Base-by-base conservation (phyloP, 495 filamentous ascomycete species). In the Aspergillus haitiensis region DNA sequence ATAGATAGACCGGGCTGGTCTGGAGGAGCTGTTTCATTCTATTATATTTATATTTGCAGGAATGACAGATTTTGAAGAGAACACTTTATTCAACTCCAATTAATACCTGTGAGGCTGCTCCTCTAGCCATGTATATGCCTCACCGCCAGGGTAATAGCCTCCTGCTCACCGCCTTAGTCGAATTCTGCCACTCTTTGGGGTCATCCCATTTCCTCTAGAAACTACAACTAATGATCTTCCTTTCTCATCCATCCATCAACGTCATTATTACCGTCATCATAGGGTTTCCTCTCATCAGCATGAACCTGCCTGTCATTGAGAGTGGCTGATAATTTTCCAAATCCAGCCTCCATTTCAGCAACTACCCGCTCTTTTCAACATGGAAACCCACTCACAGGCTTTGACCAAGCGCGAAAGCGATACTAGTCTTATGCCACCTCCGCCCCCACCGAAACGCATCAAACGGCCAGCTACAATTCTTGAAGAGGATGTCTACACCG, bases 401-500 rank as follows among this genome's bases (percentile, higher is more conserved):
- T 58, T 80, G 55, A 65, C 59, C 48, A 78, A 75, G 62, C 75
- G 75, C 16, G 58, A 61, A 47, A 76, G 85, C 42, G 88, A 92
- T 61, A 79, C 78, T 27, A 82, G 87, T 64, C 78, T 98, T 48
- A 98, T 98, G 95, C 88, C 91, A 0, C 92, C 92, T 9, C 92
- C 92, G 3, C 93, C 93, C 6, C 86, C 88, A 1, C 82, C 89
- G 21, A 98, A 96, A 70, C 86, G 91, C 49, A 96, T 97, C 66
- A 97, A 97, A 74, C 86, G 94, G 33, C 94, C 94, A 5, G 81
- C 89, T 59, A 93, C 86, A 50, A 87, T 96, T 39, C 83, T 98
- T 27, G 92, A 96, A 72, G 94, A 98, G 80, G 94, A 98, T 65
- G 85, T 86, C 63, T 98, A 98, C 77, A 93, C 91, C 27, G 85